Percentiles rank a stretch among this genome's conserved stretches.
These are phyloP conservation scores for Petunia secreta DNA, from an alignment of 257 asterid genomes.

Conservation along the genomic window DNA sequence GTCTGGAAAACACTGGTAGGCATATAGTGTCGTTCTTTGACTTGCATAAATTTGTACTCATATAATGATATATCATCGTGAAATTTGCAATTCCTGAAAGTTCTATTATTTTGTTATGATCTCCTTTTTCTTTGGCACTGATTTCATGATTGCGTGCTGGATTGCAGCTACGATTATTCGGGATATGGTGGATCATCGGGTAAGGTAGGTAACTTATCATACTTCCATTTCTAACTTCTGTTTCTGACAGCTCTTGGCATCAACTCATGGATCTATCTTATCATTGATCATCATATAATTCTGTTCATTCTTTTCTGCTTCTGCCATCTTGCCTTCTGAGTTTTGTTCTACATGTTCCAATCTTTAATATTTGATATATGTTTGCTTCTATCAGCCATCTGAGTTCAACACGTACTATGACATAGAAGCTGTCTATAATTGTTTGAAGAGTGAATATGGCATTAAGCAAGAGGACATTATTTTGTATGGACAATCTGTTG, in stretches of 20 bases:
- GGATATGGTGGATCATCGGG: conserved; percentile 98
- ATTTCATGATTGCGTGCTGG: conserved; percentile 16
- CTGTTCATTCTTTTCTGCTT: conserved; percentile 7
- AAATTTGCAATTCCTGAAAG: background rate
- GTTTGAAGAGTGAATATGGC: conserved; percentile 78
- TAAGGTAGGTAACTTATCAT: conserved; percentile 66
- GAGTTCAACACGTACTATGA: conserved; percentile 92
- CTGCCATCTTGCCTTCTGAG: background rate
- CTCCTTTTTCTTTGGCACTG: conserved; percentile 4
- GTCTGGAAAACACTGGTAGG: no score
- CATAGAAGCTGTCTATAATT: conserved; percentile 88
- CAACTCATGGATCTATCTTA: background rate
- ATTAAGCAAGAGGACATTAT: conserved; percentile 93
- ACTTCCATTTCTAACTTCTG: conserved; percentile 4
- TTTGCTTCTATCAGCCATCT: conserved; percentile 70
- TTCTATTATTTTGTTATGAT: background rate
- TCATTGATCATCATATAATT: background rate
- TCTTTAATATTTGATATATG: conserved; percentile 26
- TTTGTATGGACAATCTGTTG: conserved; percentile 96
- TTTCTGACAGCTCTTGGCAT: background rate
- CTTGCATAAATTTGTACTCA: background rate
- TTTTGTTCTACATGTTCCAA: background rate
- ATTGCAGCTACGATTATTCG: conserved; percentile 95
- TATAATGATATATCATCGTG: background rate
- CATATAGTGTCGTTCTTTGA: background rate